A percentile compares a stretch with the other conserved stretches of the same genome.
Evolutionary conservation across 768 basidiomycete species (phyloP).

Genomic region (Kwoniella newhampshirensis): DNA sequence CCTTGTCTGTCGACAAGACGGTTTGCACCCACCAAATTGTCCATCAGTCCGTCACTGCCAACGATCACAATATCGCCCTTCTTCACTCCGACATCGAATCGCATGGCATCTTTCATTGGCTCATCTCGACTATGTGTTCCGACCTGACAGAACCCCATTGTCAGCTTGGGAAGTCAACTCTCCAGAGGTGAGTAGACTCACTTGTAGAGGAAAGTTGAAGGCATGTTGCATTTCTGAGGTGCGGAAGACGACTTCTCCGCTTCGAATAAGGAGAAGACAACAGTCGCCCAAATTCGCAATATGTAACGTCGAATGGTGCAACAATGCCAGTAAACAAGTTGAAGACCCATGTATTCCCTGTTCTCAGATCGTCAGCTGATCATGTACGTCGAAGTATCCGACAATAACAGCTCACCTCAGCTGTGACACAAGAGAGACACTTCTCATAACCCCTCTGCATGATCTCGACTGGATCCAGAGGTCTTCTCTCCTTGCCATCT

Average conservation of each 20-base stretch:
- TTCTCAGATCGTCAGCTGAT: neutral
- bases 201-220: conserved; percentile 55
- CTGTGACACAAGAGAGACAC: conserved; percentile 51
- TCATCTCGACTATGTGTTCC: conserved; percentile 60
- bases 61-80: conserved; percentile 55
- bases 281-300: conserved; percentile 56
- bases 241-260: conserved; percentile 73
- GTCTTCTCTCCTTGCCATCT: conserved; percentile 23
- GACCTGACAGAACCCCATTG: conserved; percentile 24
- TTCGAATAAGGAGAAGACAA: conserved; percentile 78
- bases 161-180: neutral
- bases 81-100: conserved; percentile 57
- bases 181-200: neutral
- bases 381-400: neutral
- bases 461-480: conserved; percentile 56
- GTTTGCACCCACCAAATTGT: conserved; percentile 54
- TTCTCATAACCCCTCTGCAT: conserved; percentile 58
- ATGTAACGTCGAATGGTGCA: conserved; percentile 46
- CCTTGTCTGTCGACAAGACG: conserved; percentile 39
- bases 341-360: conserved; percentile 58
- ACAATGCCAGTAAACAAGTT: conserved; percentile 56
- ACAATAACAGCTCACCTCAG: conserved; percentile 52
- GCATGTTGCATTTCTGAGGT: conserved; percentile 93
- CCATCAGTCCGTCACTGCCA: conserved; percentile 52
- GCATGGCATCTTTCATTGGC: conserved; percentile 65